These are phyloP conservation scores for Daldinia concentrica DNA, from an alignment of 495 filamentous ascomycete genomes.

Conservation along the genomic window DNA sequence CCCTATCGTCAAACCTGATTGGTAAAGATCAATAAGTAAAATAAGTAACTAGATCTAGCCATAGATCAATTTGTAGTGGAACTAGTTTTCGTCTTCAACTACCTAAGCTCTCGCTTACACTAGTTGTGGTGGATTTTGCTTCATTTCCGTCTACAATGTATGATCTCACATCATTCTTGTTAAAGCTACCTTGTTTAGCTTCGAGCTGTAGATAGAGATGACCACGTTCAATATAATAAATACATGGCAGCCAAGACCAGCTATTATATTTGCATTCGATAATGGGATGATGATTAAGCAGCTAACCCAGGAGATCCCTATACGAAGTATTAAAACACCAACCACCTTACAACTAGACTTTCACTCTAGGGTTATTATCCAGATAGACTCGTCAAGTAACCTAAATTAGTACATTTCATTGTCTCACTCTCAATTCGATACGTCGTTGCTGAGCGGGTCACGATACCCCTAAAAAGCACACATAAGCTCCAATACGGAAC, in stretches of 20 bases:
- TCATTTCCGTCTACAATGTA: not conserved
- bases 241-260: no score
- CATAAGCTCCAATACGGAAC: not conserved
- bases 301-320: no score
- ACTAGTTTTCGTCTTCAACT: conserved; percentile 13
- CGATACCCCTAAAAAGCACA: conserved; percentile 2
- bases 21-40: not conserved
- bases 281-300: no score
- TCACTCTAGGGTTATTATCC: not conserved
- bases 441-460: not conserved
- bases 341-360: not conserved
- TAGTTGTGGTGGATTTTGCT: not conserved
- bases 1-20: not conserved
- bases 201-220: no score
- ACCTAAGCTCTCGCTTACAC: not conserved
- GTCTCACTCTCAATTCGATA: conserved; percentile 7
- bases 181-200: not conserved
- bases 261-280: no score
- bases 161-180: not conserved
- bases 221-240: no score
- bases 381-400: not conserved
- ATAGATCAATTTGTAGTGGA: conserved; percentile 20
- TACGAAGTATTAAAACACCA: not conserved
- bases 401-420: not conserved
- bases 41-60: not conserved